Conservation (phyloP, 1,139 yeast species). For the Wickerhamiella infanticola region DNA sequence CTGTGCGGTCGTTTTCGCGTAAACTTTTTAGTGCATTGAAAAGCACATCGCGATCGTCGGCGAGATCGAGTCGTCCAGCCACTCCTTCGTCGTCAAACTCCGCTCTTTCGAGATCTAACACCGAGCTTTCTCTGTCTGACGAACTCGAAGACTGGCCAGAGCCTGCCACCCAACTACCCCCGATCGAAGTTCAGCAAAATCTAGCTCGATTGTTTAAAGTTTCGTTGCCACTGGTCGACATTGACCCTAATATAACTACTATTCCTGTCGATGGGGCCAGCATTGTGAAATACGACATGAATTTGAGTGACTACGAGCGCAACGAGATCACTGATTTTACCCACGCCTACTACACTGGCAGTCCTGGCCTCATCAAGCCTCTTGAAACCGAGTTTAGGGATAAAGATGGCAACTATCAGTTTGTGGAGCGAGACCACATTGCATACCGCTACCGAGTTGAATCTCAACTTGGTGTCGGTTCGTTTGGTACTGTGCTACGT, state of each 20-base stretch:
- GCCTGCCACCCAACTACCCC: neutral
- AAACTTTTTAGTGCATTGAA: slow-evolving; percentile 4
- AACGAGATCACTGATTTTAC: slow-evolving; percentile 35
- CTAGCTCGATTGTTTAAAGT: slow-evolving; percentile 7
- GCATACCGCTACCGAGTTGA: slow-evolving; percentile 57
- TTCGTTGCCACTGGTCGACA: slow-evolving; percentile 17
- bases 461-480: slow-evolving; percentile 54
- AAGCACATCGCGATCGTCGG: neutral
- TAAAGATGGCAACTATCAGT: slow-evolving; percentile 43
- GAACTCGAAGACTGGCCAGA: slow-evolving; percentile 6
- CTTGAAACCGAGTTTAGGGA: slow-evolving; percentile 56
- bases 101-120: slow-evolving; percentile 2
- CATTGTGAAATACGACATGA: neutral
- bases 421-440: slow-evolving; percentile 51
- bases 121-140: slow-evolving; percentile 14
- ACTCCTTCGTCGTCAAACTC: neutral
- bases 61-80: neutral
- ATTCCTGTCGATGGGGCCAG: neutral
- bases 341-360: slow-evolving; percentile 29
- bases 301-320: slow-evolving; percentile 34
- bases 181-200: neutral
- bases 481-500: slow-evolving; percentile 67
- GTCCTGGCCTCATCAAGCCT: slow-evolving; percentile 27
- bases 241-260: slow-evolving; percentile 11
- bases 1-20: slow-evolving; percentile 2